Evolutionary conservation across 768 basidiomycete genomes (phyloP).

Genomic region (Suillus weaverae): DNA sequence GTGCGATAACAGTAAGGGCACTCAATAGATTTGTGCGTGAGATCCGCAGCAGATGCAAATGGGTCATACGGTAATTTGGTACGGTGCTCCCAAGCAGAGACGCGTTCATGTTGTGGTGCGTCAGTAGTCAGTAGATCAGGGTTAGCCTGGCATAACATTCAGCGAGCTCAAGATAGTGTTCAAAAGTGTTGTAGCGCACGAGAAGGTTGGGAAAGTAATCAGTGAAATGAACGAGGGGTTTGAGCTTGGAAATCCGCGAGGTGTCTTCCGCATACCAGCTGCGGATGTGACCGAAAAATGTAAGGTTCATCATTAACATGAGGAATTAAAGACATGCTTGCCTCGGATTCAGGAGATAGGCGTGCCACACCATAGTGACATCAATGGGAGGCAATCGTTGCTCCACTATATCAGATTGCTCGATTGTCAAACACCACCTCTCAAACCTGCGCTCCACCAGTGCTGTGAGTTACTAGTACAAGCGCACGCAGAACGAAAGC

Average conservation of each 20-base stretch:
- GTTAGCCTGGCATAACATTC: background rate
- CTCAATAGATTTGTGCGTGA: constrained; percentile 22
- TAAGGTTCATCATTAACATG: background rate
- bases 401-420: constrained; percentile 2
- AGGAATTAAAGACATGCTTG: constrained; percentile 11
- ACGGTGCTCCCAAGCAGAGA: constrained; percentile 8
- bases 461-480: background rate
- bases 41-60: constrained; percentile 22
- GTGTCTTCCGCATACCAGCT: constrained; percentile 31
- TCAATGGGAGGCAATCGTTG: constrained; percentile 35
- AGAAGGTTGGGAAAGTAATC: constrained; percentile 14
- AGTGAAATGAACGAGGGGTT: constrained; percentile 1
- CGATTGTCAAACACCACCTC: constrained; percentile 30
- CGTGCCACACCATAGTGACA: constrained; percentile 42
- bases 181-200: constrained; percentile 8
- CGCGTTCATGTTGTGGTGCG: constrained; percentile 3
- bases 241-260: background rate
- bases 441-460: constrained; percentile 30
- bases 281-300: background rate
- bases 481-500: background rate
- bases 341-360: constrained; percentile 41
- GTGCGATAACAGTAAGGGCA: constrained; percentile 31
- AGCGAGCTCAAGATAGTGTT: background rate
- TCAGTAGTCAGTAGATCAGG: constrained; percentile 4
- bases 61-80: constrained; percentile 26